phyloP scores from a whole-genome alignment of 2,329 filamentous ascomycete genomes.

The Diaporthe sp. region DNA sequence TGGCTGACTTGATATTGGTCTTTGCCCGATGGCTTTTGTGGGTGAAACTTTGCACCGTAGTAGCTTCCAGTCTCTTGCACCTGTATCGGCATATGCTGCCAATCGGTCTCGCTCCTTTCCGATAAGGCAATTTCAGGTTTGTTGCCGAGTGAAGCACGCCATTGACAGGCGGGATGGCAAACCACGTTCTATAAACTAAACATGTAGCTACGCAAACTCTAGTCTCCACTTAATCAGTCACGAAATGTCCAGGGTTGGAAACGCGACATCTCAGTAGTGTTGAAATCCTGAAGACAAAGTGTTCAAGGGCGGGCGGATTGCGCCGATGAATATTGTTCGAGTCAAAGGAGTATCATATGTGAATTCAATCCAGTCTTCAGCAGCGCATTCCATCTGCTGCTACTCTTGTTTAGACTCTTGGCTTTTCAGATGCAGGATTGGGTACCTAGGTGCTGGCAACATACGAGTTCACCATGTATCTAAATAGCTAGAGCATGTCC shows the following conservation, averaged over 20 bases:
- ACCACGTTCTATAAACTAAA: background rate
- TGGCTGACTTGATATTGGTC: slow-evolving; percentile 9
- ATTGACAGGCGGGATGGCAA: slow-evolving; percentile 20
- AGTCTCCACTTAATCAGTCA: slow-evolving; percentile 14
- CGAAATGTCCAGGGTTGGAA: slow-evolving; percentile 17
- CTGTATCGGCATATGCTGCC: background rate
- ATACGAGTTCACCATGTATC: background rate
- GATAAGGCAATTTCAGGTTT: background rate
- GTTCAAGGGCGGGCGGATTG: background rate
- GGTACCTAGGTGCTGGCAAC: background rate
- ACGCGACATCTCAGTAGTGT: slow-evolving; percentile 4
- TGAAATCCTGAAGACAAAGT: background rate
- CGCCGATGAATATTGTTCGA: background rate
- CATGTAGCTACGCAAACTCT: background rate
- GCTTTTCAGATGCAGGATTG: background rate
- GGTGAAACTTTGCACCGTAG: background rate
- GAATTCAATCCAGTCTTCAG: background rate
- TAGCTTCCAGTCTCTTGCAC: background rate
- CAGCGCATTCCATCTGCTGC: background rate
- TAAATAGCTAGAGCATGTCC: background rate
- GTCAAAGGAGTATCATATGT: background rate
- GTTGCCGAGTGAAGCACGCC: slow-evolving; percentile 34
- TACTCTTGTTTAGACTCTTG: background rate
- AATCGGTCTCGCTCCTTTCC: slow-evolving; percentile 2
- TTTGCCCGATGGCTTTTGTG: background rate